Evolutionary conservation across 2,329 filamentous ascomycete genomes (phyloP).

Genomic region (Periglandula ipomoeae): DNA sequence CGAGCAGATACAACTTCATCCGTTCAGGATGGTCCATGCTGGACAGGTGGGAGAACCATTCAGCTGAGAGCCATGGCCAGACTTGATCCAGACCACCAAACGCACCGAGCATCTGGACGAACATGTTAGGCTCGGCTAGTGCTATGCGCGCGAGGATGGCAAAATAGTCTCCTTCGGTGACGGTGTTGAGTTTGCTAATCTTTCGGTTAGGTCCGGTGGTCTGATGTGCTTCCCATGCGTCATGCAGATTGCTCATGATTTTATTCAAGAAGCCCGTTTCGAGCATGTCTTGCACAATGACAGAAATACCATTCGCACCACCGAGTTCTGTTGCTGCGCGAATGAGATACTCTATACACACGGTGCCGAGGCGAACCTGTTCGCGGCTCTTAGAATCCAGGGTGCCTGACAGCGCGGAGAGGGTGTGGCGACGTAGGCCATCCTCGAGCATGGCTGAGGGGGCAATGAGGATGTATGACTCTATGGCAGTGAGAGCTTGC

Average conservation of each 20-base stretch:
- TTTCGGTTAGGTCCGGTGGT: constrained; percentile 72
- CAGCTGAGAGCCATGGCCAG: constrained; percentile 50
- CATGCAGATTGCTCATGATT: constrained; percentile 57
- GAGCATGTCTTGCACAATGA: constrained; percentile 58
- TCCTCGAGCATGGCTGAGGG: constrained; percentile 57
- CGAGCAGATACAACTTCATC: constrained; percentile 65
- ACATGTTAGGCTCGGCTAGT: constrained; percentile 59
- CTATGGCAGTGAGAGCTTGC: constrained; percentile 53
- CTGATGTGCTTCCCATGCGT: constrained; percentile 65
- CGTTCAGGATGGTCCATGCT: constrained; percentile 55
- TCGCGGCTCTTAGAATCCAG: constrained; percentile 48
- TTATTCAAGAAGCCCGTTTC: constrained; percentile 52
- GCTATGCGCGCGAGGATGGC: constrained; percentile 71
- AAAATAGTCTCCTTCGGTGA: constrained; percentile 80
- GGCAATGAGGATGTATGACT: constrained; percentile 62
- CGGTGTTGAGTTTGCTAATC: constrained; percentile 58
- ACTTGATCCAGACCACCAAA: constrained; percentile 38
- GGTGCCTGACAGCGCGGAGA: constrained; percentile 39
- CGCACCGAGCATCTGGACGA: constrained; percentile 48
- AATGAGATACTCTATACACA: constrained; percentile 57
- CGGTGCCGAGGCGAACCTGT: constrained; percentile 46
- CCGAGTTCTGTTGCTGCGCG: constrained; percentile 53
- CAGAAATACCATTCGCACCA: constrained; percentile 47
- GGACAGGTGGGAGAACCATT: constrained; percentile 63
- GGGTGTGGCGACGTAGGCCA: constrained; percentile 39